phyloP scores from a whole-genome alignment of 140 eudicot species.

The Flaveria floridana region DNA sequence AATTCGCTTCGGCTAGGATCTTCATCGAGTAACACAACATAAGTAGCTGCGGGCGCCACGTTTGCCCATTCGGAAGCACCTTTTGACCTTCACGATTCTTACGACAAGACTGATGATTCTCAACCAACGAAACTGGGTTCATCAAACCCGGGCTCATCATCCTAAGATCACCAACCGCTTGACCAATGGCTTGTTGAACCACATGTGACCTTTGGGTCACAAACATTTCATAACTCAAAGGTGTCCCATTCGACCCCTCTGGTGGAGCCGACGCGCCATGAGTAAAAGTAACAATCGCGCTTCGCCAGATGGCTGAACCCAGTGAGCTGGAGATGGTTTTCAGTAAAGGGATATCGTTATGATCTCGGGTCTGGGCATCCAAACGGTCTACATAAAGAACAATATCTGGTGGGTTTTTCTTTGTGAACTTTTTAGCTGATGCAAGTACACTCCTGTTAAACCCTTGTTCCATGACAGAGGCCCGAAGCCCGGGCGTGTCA shows the following conservation, averaged over 20 bases:
- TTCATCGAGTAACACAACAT: conserved; percentile 88
- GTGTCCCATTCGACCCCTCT: conserved; percentile 87
- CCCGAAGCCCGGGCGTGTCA: conserved; percentile 86
- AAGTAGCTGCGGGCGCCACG: conserved; percentile 82
- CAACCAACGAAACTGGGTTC: conserved; percentile 86
- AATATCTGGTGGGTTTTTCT: conserved; percentile 70
- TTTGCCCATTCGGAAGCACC: conserved; percentile 92
- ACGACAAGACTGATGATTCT: conserved; percentile 84
- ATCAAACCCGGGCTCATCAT: conserved; percentile 89
- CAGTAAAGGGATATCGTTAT: conserved; percentile 70
- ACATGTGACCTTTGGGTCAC: conserved; percentile 90
- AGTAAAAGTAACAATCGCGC: conserved; percentile 76
- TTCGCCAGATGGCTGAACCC: conserved; percentile 83
- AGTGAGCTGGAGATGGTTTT: conserved; percentile 58
- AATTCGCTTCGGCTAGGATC: conserved; percentile 78
- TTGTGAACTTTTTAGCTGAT: conserved; percentile 63
- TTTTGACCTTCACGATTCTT: conserved; percentile 90
- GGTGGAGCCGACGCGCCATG: conserved; percentile 97
- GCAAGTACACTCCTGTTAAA: conserved; percentile 69
- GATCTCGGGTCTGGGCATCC: conserved; percentile 87
- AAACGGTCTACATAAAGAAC: conserved; percentile 86
- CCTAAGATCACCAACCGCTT: conserved; percentile 77
- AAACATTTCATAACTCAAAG: conserved; percentile 86
- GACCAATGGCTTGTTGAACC: conserved; percentile 86
- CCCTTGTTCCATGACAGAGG: conserved; percentile 71